phyloP scores from a whole-genome alignment of 257 asterid genomes.

The Nicotiana benthamiana region DNA sequence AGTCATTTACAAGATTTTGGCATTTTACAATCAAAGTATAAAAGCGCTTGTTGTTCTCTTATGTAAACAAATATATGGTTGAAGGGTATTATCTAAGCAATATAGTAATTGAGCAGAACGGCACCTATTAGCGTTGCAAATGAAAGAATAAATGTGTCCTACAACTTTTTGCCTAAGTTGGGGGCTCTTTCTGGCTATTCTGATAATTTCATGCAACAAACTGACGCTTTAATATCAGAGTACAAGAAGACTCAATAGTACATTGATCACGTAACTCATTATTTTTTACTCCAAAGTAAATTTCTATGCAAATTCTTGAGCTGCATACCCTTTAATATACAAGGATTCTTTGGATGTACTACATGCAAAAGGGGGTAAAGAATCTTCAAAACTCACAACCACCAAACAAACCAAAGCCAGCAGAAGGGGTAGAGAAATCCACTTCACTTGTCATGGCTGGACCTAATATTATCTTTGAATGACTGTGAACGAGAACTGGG shows the following conservation, averaged over 20 bases:
- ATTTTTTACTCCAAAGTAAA: background rate
- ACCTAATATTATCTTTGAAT: conserved; percentile 33
- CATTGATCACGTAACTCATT: background rate
- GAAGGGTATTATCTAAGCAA: background rate
- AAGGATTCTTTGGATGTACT: background rate
- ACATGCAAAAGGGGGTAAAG: background rate
- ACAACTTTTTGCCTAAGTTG: background rate
- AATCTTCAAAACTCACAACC: background rate
- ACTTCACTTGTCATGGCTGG: conserved; percentile 21
- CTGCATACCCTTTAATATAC: background rate
- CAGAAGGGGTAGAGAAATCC: background rate
- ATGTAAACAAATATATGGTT: background rate
- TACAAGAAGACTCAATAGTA: background rate
- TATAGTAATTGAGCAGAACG: background rate
- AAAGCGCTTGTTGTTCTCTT: background rate
- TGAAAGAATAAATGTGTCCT: background rate
- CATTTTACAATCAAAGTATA: background rate
- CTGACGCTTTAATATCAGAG: background rate
- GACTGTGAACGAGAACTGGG: conserved; percentile 33
- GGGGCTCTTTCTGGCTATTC: background rate
- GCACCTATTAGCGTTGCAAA: background rate
- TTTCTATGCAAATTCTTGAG: background rate
- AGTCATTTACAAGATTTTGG: background rate
- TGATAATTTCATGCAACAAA: background rate
- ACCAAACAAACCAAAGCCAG: background rate